Conservation (phyloP, 176 grass and related monocot genomes). For the Oryza nivara region DNA sequence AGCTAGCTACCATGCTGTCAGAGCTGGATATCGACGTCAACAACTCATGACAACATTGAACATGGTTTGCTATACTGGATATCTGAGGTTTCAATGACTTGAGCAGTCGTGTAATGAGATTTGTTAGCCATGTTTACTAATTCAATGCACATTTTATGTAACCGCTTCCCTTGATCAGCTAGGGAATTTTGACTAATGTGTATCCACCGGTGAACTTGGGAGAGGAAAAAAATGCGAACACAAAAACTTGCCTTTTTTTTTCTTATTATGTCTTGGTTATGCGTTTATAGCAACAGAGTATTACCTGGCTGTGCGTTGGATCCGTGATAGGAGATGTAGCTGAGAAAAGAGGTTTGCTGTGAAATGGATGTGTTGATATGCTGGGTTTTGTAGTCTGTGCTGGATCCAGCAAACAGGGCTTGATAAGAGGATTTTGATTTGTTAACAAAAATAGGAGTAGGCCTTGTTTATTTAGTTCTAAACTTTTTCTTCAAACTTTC, state of each 20-base stretch:
- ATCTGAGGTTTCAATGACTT: slow-evolving; percentile 25
- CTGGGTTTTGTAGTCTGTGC: neutral
- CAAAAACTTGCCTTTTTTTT: neutral
- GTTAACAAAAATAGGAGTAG: neutral
- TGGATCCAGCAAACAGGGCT: neutral
- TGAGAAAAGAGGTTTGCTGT: neutral
- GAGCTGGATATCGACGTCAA: slow-evolving; percentile 59
- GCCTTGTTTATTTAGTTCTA: too few relatives aligned
- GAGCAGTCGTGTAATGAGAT: slow-evolving; percentile 19
- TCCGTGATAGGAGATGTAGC: neutral
- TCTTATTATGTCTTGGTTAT: neutral
- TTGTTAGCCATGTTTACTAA: neutral
- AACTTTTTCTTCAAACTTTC: too few relatives aligned
- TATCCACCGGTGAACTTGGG: neutral
- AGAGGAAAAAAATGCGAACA: neutral
- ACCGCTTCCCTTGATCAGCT: neutral
- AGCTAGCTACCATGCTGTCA: slow-evolving; percentile 65
- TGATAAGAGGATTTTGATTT: neutral
- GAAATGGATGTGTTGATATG: neutral
- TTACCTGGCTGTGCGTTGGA: neutral
- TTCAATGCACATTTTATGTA: slow-evolving; percentile 28
- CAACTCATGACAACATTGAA: slow-evolving; percentile 46
- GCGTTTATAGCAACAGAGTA: neutral
- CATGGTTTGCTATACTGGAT: neutral
- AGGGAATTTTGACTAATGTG: slow-evolving; percentile 24